Evolutionary conservation across 495 filamentous ascomycete genomes (phyloP).

Genomic region (Talaromyces nanjingensis): DNA sequence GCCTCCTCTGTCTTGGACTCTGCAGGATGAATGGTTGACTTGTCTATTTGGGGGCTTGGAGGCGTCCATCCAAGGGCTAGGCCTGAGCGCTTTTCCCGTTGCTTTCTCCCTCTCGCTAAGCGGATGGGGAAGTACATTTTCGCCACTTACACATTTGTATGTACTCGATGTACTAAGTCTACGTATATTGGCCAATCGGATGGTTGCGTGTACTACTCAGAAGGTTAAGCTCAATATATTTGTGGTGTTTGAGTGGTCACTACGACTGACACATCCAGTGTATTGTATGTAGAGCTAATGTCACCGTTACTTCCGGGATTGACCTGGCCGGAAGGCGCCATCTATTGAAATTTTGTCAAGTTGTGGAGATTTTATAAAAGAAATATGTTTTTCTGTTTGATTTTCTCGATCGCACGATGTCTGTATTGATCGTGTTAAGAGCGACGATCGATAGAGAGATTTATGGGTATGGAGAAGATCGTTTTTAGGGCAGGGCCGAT

Average conservation of each 20-base stretch:
- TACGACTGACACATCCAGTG: not conserved
- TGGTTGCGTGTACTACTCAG: not conserved
- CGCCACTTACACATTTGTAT: not conserved
- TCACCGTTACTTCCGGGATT: not conserved
- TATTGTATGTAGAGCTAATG: not conserved
- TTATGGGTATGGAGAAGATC: not conserved
- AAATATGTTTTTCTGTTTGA: not conserved
- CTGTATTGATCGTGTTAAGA: too few species aligned
- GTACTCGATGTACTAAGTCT: not conserved
- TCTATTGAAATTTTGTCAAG: not conserved
- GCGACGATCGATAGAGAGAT: not conserved
- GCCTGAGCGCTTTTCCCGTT: not conserved
- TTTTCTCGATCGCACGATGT: not conserved
- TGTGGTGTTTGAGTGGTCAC: not conserved
- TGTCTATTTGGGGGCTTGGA: not conserved
- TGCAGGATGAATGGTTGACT: not conserved
- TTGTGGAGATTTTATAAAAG: not conserved
- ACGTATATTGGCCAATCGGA: not conserved
- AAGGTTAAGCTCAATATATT: not conserved
- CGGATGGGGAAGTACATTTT: not conserved
- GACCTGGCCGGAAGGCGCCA: not conserved
- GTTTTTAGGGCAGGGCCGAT: not conserved
- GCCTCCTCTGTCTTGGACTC: not conserved
- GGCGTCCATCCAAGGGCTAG: not conserved
- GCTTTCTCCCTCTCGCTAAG: not conserved